Conservation (phyloP, 441 rosid genomes). For the Arabidopsis lyrata region DNA sequence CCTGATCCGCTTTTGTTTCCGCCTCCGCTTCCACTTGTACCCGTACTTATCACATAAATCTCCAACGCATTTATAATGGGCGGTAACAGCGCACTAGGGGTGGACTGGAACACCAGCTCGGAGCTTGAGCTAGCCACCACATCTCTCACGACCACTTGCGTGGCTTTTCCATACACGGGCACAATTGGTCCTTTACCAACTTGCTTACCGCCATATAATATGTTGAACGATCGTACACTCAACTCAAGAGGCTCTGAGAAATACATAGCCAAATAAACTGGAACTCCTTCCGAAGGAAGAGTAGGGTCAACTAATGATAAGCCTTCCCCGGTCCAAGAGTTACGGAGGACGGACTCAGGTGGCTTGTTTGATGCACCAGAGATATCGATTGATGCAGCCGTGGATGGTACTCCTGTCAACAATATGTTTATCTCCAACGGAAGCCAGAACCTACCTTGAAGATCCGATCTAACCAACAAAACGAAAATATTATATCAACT, state of each 20-base stretch:
- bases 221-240: conserved; percentile 46
- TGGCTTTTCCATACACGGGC: conserved; percentile 45
- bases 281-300: conserved; percentile 38
- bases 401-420: conserved; percentile 26
- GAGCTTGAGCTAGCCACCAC: too few relatives aligned
- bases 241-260: conserved; percentile 53
- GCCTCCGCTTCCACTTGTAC: too few relatives aligned
- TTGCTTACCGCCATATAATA: conserved; percentile 33
- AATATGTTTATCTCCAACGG: conserved; percentile 19
- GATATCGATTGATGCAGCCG: conserved; percentile 34
- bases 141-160: conserved; percentile 28
- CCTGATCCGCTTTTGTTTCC: not conserved
- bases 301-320: not conserved
- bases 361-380: conserved; percentile 46
- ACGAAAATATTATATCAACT: not conserved
- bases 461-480: conserved; percentile 43
- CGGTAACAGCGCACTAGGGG: too few relatives aligned
- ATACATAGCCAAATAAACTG: conserved; percentile 52
- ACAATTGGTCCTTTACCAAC: conserved; percentile 25
- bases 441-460: conserved; percentile 56
- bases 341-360: conserved; percentile 45
- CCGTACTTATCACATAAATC: too few relatives aligned
- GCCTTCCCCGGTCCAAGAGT: conserved; percentile 42
- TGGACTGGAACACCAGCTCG: too few relatives aligned
- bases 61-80: too few relatives aligned